phyloP scores from a whole-genome alignment of 768 basidiomycete genomes.

The Zangia roseola region DNA sequence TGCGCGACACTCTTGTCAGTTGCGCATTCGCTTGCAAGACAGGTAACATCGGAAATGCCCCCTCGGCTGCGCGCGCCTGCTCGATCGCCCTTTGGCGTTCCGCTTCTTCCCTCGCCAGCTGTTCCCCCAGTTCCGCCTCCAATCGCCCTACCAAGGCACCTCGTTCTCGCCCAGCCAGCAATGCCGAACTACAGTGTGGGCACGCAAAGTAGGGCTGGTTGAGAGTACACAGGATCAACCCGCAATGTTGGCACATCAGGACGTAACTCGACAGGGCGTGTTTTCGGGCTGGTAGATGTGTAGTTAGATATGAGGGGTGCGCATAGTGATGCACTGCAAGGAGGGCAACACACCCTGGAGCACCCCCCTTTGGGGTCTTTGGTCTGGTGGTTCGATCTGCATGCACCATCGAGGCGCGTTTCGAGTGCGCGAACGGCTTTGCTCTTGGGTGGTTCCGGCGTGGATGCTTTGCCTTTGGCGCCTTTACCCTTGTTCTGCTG shows the following conservation, averaged over 20 bases:
- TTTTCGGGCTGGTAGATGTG: conserved; percentile 42
- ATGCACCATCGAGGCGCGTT: conserved; percentile 41
- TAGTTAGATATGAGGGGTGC: background rate
- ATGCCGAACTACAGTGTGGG: conserved; percentile 46
- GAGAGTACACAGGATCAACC: conserved; percentile 58
- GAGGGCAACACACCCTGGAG: conserved; percentile 47
- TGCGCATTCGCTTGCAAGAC: conserved; percentile 10
- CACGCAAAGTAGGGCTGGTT: conserved; percentile 56
- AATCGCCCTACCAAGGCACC: conserved; percentile 42
- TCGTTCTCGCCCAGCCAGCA: conserved; percentile 38
- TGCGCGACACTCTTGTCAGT: conserved; percentile 8
- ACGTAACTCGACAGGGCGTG: conserved; percentile 59
- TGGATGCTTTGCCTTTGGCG: conserved; percentile 39
- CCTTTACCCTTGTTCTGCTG: conserved; percentile 29
- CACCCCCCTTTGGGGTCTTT: conserved; percentile 65
- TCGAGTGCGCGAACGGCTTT: conserved; percentile 49
- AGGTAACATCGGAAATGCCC: conserved; percentile 60
- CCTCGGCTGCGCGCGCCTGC: conserved; percentile 49
- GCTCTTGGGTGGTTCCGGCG: conserved; percentile 42
- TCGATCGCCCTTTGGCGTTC: conserved; percentile 45
- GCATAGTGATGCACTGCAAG: too few relatives aligned
- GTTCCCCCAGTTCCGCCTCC: conserved; percentile 42
- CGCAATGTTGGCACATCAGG: conserved; percentile 56
- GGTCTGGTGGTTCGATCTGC: conserved; percentile 30
- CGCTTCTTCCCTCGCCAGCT: conserved; percentile 47